Evolutionary conservation across 1,284 basidiomycete species (phyloP).

Genomic region (Rhodotorula glutinis): DNA sequence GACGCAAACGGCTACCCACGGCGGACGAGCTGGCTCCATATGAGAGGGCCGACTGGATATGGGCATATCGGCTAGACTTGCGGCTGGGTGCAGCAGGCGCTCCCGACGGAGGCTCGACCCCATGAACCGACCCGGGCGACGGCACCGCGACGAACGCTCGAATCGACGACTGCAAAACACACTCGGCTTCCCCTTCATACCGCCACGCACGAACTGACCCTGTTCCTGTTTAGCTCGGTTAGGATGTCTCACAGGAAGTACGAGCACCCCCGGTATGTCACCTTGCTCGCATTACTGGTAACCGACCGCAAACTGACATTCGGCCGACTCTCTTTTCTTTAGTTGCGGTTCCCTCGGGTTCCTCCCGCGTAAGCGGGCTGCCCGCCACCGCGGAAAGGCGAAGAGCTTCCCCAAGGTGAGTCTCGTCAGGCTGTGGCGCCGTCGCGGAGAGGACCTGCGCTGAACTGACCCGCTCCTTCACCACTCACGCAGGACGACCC

Average conservation of each 20-base stretch:
- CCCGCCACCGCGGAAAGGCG: constrained; percentile 94
- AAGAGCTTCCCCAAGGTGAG: constrained; percentile 93
- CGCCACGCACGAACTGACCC: not conserved
- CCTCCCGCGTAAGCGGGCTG: constrained; percentile 86
- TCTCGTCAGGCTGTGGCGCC: no score
- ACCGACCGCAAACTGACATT: not conserved
- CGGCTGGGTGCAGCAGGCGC: no score
- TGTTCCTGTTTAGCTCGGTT: constrained; percentile 1
- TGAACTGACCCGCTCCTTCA: not conserved
- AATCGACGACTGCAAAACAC: no score
- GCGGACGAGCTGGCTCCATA: no score
- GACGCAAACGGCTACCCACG: no score
- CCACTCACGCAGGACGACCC: constrained; percentile 76
- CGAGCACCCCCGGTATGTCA: constrained; percentile 42
- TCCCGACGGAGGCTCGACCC: no score
- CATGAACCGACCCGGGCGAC: no score
- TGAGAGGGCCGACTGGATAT: no score
- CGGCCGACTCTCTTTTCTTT: not conserved
- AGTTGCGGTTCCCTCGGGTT: constrained; percentile 43
- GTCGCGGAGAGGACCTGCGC: no score
- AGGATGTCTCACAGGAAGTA: constrained; percentile 45
- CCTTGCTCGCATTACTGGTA: no score
- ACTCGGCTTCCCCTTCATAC: not conserved
- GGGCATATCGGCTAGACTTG: no score
- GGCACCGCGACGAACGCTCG: no score